Base-by-base conservation (phyloP, 2,329 filamentous ascomycete genomes). In the Botrytis byssoidea region DNA sequence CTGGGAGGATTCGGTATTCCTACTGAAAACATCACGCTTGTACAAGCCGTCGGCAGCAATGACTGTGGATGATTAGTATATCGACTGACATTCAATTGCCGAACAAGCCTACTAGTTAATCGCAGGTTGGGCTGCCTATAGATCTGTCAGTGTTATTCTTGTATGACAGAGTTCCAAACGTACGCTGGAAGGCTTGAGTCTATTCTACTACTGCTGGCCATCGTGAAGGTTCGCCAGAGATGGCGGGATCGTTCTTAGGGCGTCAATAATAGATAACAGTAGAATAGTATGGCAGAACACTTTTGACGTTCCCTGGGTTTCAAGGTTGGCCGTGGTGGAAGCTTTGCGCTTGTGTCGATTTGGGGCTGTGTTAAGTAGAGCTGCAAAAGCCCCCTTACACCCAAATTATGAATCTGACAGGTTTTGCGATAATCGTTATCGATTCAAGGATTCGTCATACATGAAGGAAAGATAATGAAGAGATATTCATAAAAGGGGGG, bases 21-120 rank as follows among this genome's bases (percentile, higher is more conserved):
- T 92, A 98, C 96, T 90, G 85, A 99, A 98, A 75, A 99, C 95
- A 93, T 99, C 96, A 85, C 96, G 91, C 87, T 98, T 99, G 88
- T 98, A 98, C 78, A 99, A 88, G 75, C 96, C 96, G 88, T 99
- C 96, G 79, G 96, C 96, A 79, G 96, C 96, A 86, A 99, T 98
- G 85, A 99, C 96, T 98, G 83, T 79, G 75, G 67, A 76, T 74
- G 81, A 88, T 80, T 86, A 76, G 74, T 65, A 71, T 65, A 69
- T 40, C n/a, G 6, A 70, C 25, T 51, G 42, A 20, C 25, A 25
- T 25, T 14, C 20, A 29, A 68, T 32, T 42, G n/a, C 18, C 32
- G 22, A 73, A 35, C 44, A 60, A 78, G 84, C 89, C 83, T 89
- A 98, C 95, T 97, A 80, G 95, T 98, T 79, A 98, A 90, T 85